Conservation (phyloP, 2,329 filamentous ascomycete genomes). For the Exophiala sideris region DNA sequence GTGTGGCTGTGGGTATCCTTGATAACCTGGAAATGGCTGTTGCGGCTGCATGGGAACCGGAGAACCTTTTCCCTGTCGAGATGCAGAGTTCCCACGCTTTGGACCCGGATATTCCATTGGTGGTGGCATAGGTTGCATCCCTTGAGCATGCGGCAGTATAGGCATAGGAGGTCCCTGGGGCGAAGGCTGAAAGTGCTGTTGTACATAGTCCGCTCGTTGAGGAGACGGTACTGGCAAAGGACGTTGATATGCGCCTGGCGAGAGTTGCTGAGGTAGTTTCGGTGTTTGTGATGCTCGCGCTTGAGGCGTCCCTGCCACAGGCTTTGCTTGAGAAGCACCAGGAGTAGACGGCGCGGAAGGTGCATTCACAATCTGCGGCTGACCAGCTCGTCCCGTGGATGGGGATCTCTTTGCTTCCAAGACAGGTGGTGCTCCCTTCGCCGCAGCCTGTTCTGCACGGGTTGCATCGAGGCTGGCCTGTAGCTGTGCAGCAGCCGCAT, state of each 20-base stretch:
- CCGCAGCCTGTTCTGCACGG: constrained; percentile 5
- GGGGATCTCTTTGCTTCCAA: constrained; percentile 7
- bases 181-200: constrained; percentile 20
- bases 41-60: constrained; percentile 24
- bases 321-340: constrained; percentile 4
- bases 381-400: constrained; percentile 1
- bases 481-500: constrained; percentile 18
- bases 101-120: constrained; percentile 20
- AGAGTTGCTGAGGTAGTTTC: constrained; percentile 12
- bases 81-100: constrained; percentile 14
- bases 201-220: constrained; percentile 23
- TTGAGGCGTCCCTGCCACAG: constrained; percentile 11
- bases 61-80: constrained; percentile 25
- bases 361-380: constrained; percentile 8
- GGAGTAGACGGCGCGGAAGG: constrained; percentile 17
- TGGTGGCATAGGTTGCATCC: constrained; percentile 26
- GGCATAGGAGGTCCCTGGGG: constrained; percentile 23
- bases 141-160: constrained; percentile 19
- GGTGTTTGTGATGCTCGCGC: constrained; percentile 14
- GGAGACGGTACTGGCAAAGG: constrained; percentile 25
- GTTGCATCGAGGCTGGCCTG: constrained; percentile 18
- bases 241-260: constrained; percentile 21
- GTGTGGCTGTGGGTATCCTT: constrained; percentile 24
- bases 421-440: constrained; percentile 5
- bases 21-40: constrained; percentile 24